Percentiles rank a stretch among this genome's conserved stretches.
Conservation (phyloP, 257 asterid genomes). For the Misopates orontium region DNA sequence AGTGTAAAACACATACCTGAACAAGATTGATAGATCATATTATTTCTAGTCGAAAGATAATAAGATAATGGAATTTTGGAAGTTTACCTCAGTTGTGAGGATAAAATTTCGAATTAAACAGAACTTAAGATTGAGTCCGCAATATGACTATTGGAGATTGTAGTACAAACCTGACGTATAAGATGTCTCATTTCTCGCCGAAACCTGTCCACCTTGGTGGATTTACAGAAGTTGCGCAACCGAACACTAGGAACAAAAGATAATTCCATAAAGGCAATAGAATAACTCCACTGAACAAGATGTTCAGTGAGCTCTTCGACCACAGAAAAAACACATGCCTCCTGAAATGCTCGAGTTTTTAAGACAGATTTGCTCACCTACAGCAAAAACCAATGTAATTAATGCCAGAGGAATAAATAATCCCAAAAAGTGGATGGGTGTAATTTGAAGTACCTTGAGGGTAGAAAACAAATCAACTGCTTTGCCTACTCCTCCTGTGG, state of each 20-base stretch:
- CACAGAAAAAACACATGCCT: conserved; percentile 82
- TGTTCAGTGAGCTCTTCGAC: conserved; percentile 88
- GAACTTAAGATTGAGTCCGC: conserved; percentile 6
- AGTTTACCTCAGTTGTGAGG: not conserved
- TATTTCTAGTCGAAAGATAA: not conserved
- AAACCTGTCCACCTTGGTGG: conserved; percentile 91
- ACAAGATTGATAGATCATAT: conserved; percentile 5
- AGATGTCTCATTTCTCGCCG: conserved; percentile 74
- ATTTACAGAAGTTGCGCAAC: conserved; percentile 68
- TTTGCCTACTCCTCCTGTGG: conserved; percentile 92
- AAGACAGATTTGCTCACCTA: conserved; percentile 78
- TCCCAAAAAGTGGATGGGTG: conserved; percentile 6
- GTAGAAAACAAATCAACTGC: conserved; percentile 68
- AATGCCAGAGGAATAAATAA: not conserved
- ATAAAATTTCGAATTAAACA: conserved; percentile 11
- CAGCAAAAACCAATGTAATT: conserved; percentile 20
- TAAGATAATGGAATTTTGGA: not conserved
- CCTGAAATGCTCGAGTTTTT: conserved; percentile 91
- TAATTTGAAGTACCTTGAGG: conserved; percentile 56
- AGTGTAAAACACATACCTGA: conserved; percentile 21
- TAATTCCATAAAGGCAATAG: conserved; percentile 76
- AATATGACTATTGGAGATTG: not conserved
- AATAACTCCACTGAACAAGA: conserved; percentile 90
- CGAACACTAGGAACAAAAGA: conserved; percentile 77
- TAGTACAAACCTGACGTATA: conserved; percentile 60